Evolutionary conservation across 2,329 filamentous ascomycete genomes (phyloP).

Genomic region (Aspergillus puulaauensis): DNA sequence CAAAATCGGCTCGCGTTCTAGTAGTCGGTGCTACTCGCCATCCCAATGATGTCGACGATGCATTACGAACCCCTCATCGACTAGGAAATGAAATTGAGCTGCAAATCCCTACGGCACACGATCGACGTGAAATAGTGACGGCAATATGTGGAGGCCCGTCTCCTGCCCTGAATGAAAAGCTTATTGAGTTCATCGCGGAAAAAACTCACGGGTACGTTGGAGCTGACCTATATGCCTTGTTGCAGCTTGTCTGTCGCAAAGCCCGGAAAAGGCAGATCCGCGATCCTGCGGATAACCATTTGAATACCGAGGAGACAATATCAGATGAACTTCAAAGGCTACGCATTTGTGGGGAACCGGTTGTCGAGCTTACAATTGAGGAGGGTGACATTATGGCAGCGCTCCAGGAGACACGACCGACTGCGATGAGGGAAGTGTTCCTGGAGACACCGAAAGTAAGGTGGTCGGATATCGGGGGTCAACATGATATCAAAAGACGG

Average conservation of each 20-base stretch:
- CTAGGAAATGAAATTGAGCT: slow-evolving; percentile 70
- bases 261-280: slow-evolving; percentile 33
- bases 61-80: slow-evolving; percentile 64
- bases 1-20: slow-evolving; percentile 58
- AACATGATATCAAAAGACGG: slow-evolving; percentile 71
- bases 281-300: slow-evolving; percentile 4
- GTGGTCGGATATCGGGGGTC: slow-evolving; percentile 87
- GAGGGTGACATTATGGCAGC: slow-evolving; percentile 49
- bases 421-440: slow-evolving; percentile 85
- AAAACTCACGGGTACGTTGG: slow-evolving; percentile 86
- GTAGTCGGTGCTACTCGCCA: slow-evolving; percentile 75
- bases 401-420: slow-evolving; percentile 69
- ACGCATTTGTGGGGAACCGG: slow-evolving; percentile 14
- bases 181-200: slow-evolving; percentile 64
- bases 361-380: slow-evolving; percentile 29
- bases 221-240: slow-evolving; percentile 68
- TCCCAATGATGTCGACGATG: slow-evolving; percentile 68
- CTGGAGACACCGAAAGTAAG: slow-evolving; percentile 81
- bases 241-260: slow-evolving; percentile 52
- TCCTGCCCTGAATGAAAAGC: slow-evolving; percentile 50
- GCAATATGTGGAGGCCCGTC: slow-evolving; percentile 52
- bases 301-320: neutral
- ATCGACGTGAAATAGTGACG: slow-evolving; percentile 72
- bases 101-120: slow-evolving; percentile 70
- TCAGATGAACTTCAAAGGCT: neutral